phyloP scores from a whole-genome alignment of 345 rosid genomes.

The Carallia pectinifolia region DNA sequence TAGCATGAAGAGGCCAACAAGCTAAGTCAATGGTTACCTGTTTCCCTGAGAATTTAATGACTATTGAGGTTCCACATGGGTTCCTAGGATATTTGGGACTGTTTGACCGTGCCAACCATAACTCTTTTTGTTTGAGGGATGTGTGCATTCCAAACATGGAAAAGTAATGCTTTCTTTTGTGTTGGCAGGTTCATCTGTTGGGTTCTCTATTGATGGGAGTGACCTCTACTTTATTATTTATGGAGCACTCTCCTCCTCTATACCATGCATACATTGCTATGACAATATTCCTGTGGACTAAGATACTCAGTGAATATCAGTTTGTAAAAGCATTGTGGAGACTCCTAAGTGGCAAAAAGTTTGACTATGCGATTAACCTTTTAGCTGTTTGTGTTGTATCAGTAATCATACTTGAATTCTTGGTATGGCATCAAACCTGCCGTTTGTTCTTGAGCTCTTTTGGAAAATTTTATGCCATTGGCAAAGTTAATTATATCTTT shows the following conservation, averaged over 20 bases:
- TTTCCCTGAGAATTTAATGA: constrained; percentile 2
- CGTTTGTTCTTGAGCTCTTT: constrained; percentile 1
- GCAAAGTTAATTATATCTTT: constrained; percentile 22
- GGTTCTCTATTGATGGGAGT: constrained; percentile 68
- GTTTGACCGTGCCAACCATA: constrained; percentile 4
- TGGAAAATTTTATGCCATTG: constrained; percentile 19
- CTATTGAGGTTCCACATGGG: background rate
- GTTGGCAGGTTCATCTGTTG: constrained; percentile 52
- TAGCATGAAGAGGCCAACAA: background rate
- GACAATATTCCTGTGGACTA: constrained; percentile 91
- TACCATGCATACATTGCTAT: constrained; percentile 83
- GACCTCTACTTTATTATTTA: constrained; percentile 42
- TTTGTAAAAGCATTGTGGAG: constrained; percentile 64
- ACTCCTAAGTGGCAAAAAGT: constrained; percentile 47
- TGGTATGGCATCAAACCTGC: constrained; percentile 49
- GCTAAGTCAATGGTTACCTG: too few relatives aligned
- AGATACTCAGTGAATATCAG: constrained; percentile 59
- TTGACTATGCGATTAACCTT: constrained; percentile 46
- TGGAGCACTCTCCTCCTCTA: constrained; percentile 85
- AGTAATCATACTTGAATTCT: constrained; percentile 61
- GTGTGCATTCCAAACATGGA: background rate
- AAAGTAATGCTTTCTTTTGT: too few relatives aligned
- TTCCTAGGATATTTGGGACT: background rate
- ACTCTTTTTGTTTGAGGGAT: background rate
- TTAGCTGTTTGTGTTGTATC: constrained; percentile 51